A percentile compares a stretch with the other conserved stretches of the same genome.
phyloP scores from a whole-genome alignment of 2,329 filamentous ascomycete species.

The Fusarium annulatum region DNA sequence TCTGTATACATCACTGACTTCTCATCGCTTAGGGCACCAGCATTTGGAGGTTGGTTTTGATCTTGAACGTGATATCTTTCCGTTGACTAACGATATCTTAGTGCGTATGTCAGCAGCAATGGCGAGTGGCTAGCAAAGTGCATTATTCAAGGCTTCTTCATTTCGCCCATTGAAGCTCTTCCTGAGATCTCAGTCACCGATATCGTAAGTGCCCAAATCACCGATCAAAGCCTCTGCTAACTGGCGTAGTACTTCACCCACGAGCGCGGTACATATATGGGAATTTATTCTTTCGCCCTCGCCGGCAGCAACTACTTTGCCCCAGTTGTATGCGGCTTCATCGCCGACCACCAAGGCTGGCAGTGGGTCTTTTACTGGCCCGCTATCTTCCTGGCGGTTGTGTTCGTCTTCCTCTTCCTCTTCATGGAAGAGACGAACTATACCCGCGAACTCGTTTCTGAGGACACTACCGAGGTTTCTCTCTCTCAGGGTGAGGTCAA shows the following conservation, averaged over 20 bases:
- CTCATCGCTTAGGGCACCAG: conserved; percentile 23
- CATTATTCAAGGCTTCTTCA: conserved; percentile 57
- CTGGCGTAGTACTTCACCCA: conserved; percentile 50
- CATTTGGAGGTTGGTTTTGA: conserved; percentile 32
- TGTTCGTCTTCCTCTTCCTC: not conserved
- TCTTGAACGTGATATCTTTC: accelerated
- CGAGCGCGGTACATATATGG: conserved; percentile 56
- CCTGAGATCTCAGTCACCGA: conserved; percentile 58
- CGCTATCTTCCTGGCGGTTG: not conserved
- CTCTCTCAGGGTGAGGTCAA: not conserved
- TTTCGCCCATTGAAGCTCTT: conserved; percentile 58
- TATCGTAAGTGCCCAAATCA: conserved; percentile 40
- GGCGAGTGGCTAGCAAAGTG: conserved; percentile 58
- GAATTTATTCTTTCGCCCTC: conserved; percentile 54
- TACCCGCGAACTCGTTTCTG: conserved; percentile 41
- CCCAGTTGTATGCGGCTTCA: conserved; percentile 57
- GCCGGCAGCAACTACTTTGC: conserved; percentile 56
- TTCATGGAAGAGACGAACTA: conserved; percentile 8
- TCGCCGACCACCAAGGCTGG: conserved; percentile 54
- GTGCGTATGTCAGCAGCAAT: conserved; percentile 50
- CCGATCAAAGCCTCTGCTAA: accelerated
- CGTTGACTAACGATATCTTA: accelerated
- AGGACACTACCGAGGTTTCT: not conserved
- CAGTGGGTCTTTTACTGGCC: conserved; percentile 55
- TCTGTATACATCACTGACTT: not conserved